Evolutionary conservation across 2,329 filamentous ascomycete genomes (phyloP), one percentile per base, ranked within the genome.

Genomic region (Arthrobotrys pseudoclavata): DNA sequence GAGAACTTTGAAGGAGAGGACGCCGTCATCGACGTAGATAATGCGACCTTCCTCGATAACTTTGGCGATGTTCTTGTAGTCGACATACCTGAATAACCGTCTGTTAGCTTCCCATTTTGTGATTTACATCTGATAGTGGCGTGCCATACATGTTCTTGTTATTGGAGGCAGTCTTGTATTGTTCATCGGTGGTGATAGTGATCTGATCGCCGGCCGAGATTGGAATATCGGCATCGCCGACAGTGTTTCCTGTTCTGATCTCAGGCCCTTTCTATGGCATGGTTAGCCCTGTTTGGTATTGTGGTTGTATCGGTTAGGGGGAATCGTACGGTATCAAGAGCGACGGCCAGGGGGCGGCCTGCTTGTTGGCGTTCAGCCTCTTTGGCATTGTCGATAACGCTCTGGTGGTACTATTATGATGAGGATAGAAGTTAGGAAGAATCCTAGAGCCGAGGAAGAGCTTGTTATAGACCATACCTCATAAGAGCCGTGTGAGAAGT

Each of bases 11-110:
- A 99, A 98, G 26, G 95, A 96, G 82, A 98, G 91, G 81, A 99
- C 95, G 85, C 96, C 96, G 83, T 99, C 96, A 83, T 99, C 96
- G 82, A 99, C 96, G 86, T 97, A 99, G 88, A 99, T 96, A 85
- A 92, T 91, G 83, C 96, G 94, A 83, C 95, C 96, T 76, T 89
- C 87, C 84, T 92, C 86, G 83, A 99, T 98, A 82, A 99, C 96
- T 87, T 96, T 97, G 86, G 95, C 97, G 86, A 99, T 98, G 89
- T 99, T 99, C 91, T 97, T 96, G 89, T 99, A 98, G 88, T 98
- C 95, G 83, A 98, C 92, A 83, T 94, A 97, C 91, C 92, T 95
- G 50, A 34, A 66, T 29, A 13, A 37, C 18, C 18, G 31, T 7
- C 42, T 15, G 20, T 69, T 61, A 61, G 62, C 26, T 40, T 26